phyloP scores from a whole-genome alignment of 306 rosid genomes.

The Vigna trinervia region DNA sequence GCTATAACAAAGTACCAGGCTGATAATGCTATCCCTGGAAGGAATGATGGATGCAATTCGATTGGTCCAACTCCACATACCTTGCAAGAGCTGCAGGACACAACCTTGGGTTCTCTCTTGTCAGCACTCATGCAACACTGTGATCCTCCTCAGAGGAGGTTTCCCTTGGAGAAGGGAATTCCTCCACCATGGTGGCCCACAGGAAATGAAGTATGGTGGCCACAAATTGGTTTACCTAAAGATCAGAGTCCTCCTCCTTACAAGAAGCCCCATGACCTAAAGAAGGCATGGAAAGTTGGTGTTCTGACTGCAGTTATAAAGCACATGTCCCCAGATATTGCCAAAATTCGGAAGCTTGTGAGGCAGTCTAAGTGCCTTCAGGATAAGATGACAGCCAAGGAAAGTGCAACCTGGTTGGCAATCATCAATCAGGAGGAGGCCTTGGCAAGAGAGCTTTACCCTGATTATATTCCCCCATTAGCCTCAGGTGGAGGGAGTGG shows the following conservation, averaged over 20 bases:
- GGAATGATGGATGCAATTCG: slow-evolving; percentile 60
- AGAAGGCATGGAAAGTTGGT: slow-evolving; percentile 61
- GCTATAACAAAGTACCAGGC: slow-evolving; percentile 79
- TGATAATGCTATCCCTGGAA: slow-evolving; percentile 64
- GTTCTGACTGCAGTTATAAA: slow-evolving; percentile 83
- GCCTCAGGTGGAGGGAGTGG: slow-evolving; percentile 65
- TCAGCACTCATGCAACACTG: slow-evolving; percentile 72
- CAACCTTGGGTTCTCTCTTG: slow-evolving; percentile 80
- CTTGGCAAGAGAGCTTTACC: slow-evolving; percentile 68
- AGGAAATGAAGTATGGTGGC: slow-evolving; percentile 87
- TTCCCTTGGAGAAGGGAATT: slow-evolving; percentile 79
- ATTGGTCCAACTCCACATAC: slow-evolving; percentile 78
- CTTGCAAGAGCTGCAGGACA: slow-evolving; percentile 85
- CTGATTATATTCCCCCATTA: slow-evolving; percentile 59
- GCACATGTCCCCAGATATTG: slow-evolving; percentile 83
- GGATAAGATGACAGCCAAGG: slow-evolving; percentile 90
- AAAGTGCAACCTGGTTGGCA: slow-evolving; percentile 87
- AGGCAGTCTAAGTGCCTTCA: slow-evolving; percentile 83
- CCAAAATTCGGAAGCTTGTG: slow-evolving; percentile 82
- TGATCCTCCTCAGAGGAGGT: slow-evolving; percentile 68
- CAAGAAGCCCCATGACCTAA: slow-evolving; percentile 81
- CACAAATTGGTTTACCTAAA: slow-evolving; percentile 62
- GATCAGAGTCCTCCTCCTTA: slow-evolving; percentile 82
- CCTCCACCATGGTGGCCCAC: slow-evolving; percentile 93
- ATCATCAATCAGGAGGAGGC: slow-evolving; percentile 79